These are phyloP conservation scores for Pyrrhoderma noxium DNA, from an alignment of 1,284 basidiomycete species.

Conservation along the genomic window DNA sequence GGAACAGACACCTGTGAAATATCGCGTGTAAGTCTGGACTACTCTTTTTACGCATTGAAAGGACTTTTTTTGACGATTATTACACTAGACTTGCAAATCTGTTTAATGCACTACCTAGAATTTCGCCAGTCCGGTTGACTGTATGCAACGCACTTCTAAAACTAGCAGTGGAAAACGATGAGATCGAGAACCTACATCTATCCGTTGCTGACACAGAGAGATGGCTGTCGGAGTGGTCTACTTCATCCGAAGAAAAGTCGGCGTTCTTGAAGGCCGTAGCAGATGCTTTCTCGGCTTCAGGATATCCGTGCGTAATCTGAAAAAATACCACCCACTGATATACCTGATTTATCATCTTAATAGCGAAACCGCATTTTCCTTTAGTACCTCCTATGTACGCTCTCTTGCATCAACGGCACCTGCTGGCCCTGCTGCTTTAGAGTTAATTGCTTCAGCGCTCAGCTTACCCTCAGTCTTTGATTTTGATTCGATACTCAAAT, in stretches of 20 bases:
- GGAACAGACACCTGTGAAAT: constrained; percentile 50
- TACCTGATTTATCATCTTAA: not conserved
- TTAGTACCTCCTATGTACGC: constrained; percentile 52
- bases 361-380: constrained; percentile 58
- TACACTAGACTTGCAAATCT: constrained; percentile 71
- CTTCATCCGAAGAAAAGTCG: constrained; percentile 61
- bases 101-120: constrained; percentile 75
- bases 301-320: constrained; percentile 42
- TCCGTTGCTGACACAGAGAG: constrained; percentile 56
- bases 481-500: constrained; percentile 74
- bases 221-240: constrained; percentile 74
- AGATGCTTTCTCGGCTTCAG: constrained; percentile 51
- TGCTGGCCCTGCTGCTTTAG: constrained; percentile 48
- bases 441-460: constrained; percentile 60
- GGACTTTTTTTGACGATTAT: constrained; percentile 5
- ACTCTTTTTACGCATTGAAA: constrained; percentile 11
- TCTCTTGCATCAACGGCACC: constrained; percentile 49
- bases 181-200: constrained; percentile 64
- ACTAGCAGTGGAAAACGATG: constrained; percentile 57
- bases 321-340: not conserved
- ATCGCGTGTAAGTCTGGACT: constrained; percentile 52
- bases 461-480: constrained; percentile 68
- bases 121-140: constrained; percentile 57
- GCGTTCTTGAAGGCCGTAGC: constrained; percentile 65
- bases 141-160: constrained; percentile 66